Evolutionary conservation across 306 rosid species (phyloP).

Genomic region (Betula pendula): DNA sequence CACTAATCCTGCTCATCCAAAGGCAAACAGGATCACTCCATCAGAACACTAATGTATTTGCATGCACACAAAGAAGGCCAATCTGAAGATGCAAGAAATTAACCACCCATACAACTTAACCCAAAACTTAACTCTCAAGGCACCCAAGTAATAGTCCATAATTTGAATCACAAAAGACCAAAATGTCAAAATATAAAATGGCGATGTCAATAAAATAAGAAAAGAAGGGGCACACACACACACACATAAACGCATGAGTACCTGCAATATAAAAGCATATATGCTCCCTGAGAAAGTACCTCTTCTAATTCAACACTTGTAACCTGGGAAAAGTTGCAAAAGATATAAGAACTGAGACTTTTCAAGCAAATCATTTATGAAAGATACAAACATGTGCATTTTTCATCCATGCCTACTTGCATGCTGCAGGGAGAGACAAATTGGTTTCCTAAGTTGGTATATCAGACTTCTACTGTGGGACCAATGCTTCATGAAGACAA

Average conservation of each 20-base stretch:
- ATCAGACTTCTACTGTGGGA: background rate
- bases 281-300: constrained; percentile 94
- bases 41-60: constrained; percentile 14
- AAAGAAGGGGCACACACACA: background rate
- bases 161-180: constrained; percentile 3
- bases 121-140: background rate
- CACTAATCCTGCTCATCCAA: constrained; percentile 52
- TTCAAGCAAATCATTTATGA: background rate
- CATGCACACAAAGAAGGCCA: background rate
- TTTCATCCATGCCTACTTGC: background rate
- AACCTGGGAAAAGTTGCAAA: constrained; percentile 52
- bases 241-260: constrained; percentile 26
- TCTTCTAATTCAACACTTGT: constrained; percentile 72
- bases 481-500: background rate
- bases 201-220: background rate
- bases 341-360: constrained; percentile 30
- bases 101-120: background rate
- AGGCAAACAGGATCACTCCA: constrained; percentile 22
- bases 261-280: constrained; percentile 97
- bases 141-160: background rate
- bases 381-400: background rate
- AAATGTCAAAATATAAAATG: background rate
- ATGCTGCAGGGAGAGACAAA: background rate
- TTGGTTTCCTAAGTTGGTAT: background rate
- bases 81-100: background rate